phyloP scores from a whole-genome alignment of 2,329 filamentous ascomycete genomes.

The Huntiella abstrusa region DNA sequence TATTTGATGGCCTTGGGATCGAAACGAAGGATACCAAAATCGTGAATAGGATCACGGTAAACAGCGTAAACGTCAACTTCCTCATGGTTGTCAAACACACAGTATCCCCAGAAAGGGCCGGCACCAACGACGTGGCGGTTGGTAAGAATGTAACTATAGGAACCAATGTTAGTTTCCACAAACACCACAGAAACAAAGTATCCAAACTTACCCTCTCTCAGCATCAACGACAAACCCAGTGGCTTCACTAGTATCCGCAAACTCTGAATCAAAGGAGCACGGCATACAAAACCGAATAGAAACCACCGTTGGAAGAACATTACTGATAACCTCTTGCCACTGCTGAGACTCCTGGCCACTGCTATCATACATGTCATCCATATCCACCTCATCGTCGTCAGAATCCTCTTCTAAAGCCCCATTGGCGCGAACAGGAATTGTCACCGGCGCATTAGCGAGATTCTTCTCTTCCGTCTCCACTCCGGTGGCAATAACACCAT shows the following conservation, averaged over 20 bases:
- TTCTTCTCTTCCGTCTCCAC: too few species aligned
- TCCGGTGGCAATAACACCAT: background rate
- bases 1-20: conserved; percentile 94
- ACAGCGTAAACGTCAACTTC: conserved; percentile 90
- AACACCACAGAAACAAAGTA: background rate
- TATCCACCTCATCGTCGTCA: background rate
- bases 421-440: conserved; percentile 4
- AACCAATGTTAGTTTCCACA: background rate
- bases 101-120: conserved; percentile 94
- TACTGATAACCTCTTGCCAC: conserved; percentile 92
- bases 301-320: conserved; percentile 84
- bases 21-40: conserved; percentile 93
- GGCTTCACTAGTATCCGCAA: conserved; percentile 82
- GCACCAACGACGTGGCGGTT: conserved; percentile 88
- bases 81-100: conserved; percentile 97
- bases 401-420: background rate
- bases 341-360: conserved; percentile 27
- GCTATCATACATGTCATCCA: conserved; percentile 21
- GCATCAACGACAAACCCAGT: conserved; percentile 97
- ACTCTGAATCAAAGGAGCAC: conserved; percentile 93
- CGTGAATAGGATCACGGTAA: conserved; percentile 94
- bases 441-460: background rate
- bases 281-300: conserved; percentile 99
- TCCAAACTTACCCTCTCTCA: conserved; percentile 49
- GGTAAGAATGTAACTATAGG: conserved; percentile 52